Percentiles rank a stretch among this genome's conserved stretches.
Evolutionary conservation across 441 rosid species (phyloP).

Genomic region (Bruguiera hainesii): DNA sequence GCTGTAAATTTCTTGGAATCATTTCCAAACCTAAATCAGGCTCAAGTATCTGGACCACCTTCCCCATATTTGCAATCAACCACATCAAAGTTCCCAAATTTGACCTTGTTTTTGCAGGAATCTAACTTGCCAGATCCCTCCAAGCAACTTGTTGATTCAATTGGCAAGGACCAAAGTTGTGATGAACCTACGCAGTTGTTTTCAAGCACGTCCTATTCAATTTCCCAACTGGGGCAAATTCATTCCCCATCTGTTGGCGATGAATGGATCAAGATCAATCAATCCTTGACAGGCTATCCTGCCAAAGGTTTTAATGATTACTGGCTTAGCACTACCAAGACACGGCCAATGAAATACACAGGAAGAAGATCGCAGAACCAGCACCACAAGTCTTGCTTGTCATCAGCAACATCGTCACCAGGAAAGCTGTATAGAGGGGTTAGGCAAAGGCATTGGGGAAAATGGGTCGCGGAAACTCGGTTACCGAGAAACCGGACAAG

Average conservation of each 20-base stretch:
- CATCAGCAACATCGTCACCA: conserved; percentile 27
- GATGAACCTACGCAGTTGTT: conserved; percentile 21
- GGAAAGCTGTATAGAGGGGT: conserved; percentile 83
- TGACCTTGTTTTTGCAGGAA: conserved; percentile 58
- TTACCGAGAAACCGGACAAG: conserved; percentile 77
- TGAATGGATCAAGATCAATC: conserved; percentile 50
- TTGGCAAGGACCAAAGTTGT: conserved; percentile 15
- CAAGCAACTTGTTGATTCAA: conserved; percentile 24
- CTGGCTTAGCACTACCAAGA: conserved; percentile 60
- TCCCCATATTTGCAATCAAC: conserved; percentile 37
- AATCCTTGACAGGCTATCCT: conserved; percentile 26
- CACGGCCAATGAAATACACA: conserved; percentile 64
- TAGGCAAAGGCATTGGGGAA: conserved; percentile 91
- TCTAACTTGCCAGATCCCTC: conserved; percentile 32
- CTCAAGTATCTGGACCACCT: conserved; percentile 32
- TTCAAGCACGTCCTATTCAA: conserved; percentile 21
- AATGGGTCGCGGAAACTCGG: conserved; percentile 92
- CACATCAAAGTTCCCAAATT: conserved; percentile 43
- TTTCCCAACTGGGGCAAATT: conserved; percentile 25
- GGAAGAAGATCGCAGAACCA: conserved; percentile 40
- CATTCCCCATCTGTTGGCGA: conserved; percentile 16
- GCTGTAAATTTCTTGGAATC: conserved; percentile 65
- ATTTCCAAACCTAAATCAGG: conserved; percentile 29
- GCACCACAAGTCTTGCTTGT: conserved; percentile 29
- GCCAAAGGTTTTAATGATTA: conserved; percentile 44